Evolutionary conservation across 345 rosid genomes (phyloP).

Genomic region (Salix exigua): DNA sequence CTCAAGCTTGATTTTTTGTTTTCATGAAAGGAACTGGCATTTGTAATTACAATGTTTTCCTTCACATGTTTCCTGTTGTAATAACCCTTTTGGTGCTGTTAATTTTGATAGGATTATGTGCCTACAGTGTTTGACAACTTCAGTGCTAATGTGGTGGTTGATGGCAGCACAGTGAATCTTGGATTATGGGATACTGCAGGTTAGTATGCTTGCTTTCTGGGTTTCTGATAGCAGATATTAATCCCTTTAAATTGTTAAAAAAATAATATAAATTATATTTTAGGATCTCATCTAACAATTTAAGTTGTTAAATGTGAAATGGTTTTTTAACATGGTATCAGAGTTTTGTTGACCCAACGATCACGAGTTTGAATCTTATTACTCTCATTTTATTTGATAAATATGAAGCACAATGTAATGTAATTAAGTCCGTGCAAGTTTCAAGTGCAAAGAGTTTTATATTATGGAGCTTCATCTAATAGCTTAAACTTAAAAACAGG

Average conservation of each 20-base stretch:
- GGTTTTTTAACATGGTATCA: no score
- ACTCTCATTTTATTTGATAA: no score
- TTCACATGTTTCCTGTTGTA: background rate
- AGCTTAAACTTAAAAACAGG: no score
- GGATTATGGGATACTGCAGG: slow-evolving; percentile 63
- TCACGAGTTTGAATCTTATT: no score
- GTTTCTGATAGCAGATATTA: background rate
- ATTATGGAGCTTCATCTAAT: rapidly evolving
- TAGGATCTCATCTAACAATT: no score
- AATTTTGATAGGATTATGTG: slow-evolving; percentile 38
- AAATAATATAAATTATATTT: no score
- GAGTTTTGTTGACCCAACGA: rapidly evolving
- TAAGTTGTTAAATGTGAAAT: no score
- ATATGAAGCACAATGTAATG: no score
- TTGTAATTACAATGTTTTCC: background rate
- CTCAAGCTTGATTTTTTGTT: background rate
- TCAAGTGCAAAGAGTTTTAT: no score
- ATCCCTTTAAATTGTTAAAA: no score
- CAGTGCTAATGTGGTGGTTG: slow-evolving; percentile 53
- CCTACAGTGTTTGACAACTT: slow-evolving; percentile 56
- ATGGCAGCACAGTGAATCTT: slow-evolving; percentile 53
- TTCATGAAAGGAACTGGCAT: background rate
- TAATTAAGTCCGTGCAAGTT: rapidly evolving
- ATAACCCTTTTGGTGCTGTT: background rate
- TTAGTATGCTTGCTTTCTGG: slow-evolving; percentile 8